Conservation (phyloP, 225 moss, liverwort and hornwort genomes). For the Ulota crispa region DNA sequence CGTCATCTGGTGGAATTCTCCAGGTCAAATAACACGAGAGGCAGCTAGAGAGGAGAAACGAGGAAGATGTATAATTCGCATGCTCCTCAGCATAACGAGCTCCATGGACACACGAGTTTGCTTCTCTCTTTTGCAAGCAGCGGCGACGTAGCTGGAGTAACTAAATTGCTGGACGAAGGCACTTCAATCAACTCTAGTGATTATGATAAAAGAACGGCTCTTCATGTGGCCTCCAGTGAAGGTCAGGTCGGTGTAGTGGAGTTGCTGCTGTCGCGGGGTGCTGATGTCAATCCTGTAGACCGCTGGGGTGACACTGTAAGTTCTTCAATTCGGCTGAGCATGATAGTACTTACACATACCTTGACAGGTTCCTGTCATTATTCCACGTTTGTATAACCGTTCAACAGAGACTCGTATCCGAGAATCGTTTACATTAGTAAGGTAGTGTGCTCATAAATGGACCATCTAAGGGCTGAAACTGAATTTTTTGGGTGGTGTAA, state of each 20-base stretch:
- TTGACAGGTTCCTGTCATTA: not conserved
- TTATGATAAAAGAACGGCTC: conserved; percentile 40
- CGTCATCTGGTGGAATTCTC: not conserved
- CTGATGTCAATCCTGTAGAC: conserved; percentile 36
- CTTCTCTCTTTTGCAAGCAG: conserved; percentile 36
- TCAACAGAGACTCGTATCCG: not conserved
- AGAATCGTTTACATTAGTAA: not conserved
- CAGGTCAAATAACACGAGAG: not conserved
- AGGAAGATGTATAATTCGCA: conserved; percentile 16
- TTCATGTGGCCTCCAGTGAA: conserved; percentile 52
- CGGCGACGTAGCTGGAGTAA: conserved; percentile 24
- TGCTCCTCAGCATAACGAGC: conserved; percentile 4
- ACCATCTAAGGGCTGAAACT: too few species aligned
- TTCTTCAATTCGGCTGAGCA: conserved; percentile 5
- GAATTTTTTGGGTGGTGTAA: too few species aligned
- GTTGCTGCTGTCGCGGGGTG: conserved; percentile 40
- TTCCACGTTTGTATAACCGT: not conserved
- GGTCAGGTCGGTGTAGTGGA: conserved; percentile 40
- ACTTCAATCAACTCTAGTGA: conserved; percentile 29
- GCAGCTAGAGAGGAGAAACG: not conserved
- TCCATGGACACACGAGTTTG: conserved; percentile 26
- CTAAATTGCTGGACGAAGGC: conserved; percentile 35
- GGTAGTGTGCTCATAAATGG: too few species aligned
- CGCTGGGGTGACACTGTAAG: conserved; percentile 52
- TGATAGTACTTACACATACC: not conserved